Evolutionary conservation across 2,329 filamentous ascomycete species (phyloP).

Genomic region (Pseudogymnoascus sp.): DNA sequence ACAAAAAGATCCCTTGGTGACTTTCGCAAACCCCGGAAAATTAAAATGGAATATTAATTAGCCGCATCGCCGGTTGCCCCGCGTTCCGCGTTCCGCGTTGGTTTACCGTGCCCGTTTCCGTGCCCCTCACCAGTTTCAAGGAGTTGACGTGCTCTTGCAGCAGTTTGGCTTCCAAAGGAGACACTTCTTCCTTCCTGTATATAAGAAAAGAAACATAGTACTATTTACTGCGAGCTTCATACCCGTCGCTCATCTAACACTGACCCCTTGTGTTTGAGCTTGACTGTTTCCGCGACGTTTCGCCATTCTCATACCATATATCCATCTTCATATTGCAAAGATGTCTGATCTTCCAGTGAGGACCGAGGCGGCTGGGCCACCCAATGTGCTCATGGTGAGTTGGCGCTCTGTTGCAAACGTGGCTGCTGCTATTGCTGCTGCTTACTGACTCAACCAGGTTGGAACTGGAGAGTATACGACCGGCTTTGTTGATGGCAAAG

Average conservation of each 20-base stretch:
- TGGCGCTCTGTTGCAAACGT: background rate
- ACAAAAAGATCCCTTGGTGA: background rate
- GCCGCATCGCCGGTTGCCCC: background rate
- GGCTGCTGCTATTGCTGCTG: background rate
- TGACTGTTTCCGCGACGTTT: background rate
- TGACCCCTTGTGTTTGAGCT: background rate
- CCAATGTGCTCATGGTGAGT: conserved; percentile 28
- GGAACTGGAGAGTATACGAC: conserved; percentile 97
- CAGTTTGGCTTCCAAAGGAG: background rate
- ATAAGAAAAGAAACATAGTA: background rate
- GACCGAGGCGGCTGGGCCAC: conserved; percentile 13
- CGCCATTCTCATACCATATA: background rate
- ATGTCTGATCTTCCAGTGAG: background rate
- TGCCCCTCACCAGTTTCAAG: background rate
- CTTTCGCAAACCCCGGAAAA: background rate
- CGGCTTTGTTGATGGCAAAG: conserved; percentile 77
- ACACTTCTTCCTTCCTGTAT: background rate
- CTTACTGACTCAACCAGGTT: conserved; percentile 37
- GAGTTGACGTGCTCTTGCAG: background rate
- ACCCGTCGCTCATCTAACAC: background rate
- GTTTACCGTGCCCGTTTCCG: background rate
- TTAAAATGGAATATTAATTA: background rate
- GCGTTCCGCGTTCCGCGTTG: background rate
- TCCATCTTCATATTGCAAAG: background rate
- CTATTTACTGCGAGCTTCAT: background rate